phyloP scores from a whole-genome alignment of 2,329 filamentous ascomycete genomes.

The Beauveria brongniartii region DNA sequence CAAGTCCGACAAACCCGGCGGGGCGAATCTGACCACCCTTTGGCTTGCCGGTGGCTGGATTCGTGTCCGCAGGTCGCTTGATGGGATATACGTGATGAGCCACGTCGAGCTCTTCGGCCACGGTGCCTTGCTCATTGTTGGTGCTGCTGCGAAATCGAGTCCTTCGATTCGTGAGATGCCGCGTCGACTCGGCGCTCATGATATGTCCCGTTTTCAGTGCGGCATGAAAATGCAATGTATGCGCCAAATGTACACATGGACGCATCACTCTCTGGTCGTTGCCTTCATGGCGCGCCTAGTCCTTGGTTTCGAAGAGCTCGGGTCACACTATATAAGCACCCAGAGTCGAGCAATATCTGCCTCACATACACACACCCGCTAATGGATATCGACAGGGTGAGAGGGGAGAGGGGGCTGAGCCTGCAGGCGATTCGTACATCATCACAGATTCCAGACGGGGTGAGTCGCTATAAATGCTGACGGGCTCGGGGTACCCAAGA shows the following conservation, averaged over 20 bases:
- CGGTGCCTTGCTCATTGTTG: background rate
- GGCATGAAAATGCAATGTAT: background rate
- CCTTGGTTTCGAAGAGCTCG: background rate
- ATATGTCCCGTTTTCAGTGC: background rate
- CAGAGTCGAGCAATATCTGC: background rate
- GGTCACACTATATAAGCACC: constrained; percentile 2
- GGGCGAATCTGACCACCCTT: background rate
- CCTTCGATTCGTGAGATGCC: background rate
- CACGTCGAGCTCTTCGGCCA: background rate
- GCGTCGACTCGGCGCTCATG: background rate
- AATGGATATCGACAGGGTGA: too few species aligned
- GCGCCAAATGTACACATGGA: background rate
- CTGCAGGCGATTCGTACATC: too few species aligned
- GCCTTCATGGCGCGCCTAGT: background rate
- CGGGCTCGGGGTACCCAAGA: too few species aligned
- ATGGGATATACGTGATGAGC: background rate
- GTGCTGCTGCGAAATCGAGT: background rate
- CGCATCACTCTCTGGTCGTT: background rate
- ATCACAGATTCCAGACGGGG: too few species aligned
- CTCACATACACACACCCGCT: background rate
- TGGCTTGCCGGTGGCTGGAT: background rate
- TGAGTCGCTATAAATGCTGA: background rate
- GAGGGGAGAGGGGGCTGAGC: too few species aligned
- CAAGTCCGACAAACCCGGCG: background rate
- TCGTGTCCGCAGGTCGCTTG: background rate